Evolutionary conservation across 2,329 filamentous ascomycete genomes (phyloP).

Genomic region (Sclerotiophoma versabilis): DNA sequence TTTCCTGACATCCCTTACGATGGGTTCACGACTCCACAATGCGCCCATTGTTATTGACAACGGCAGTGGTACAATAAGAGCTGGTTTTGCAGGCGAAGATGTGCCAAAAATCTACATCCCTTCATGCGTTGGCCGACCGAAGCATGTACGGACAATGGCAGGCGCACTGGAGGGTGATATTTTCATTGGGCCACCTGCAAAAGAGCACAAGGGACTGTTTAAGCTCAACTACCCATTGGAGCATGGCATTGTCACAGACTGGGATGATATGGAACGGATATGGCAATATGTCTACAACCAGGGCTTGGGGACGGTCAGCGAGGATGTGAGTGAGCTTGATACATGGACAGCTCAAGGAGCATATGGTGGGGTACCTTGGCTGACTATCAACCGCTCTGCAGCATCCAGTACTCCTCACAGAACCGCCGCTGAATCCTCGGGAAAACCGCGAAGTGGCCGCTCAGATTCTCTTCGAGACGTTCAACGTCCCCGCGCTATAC

Average conservation of each 20-base stretch:
- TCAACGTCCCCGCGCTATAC: conserved; percentile 96
- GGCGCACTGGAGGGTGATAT: conserved; percentile 95
- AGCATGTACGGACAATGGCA: conserved; percentile 93
- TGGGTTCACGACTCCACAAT: conserved; percentile 85
- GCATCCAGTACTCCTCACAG: conserved; percentile 95
- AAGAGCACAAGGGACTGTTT: conserved; percentile 87
- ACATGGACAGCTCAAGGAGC: conserved; percentile 8
- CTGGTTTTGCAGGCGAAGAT: conserved; percentile 95
- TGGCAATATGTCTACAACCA: conserved; percentile 98
- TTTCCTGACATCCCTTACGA: conserved; percentile 41
- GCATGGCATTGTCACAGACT: conserved; percentile 98
- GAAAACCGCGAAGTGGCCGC: conserved; percentile 95
- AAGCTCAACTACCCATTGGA: conserved; percentile 97
- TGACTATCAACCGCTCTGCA: conserved; percentile 46
- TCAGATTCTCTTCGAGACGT: conserved; percentile 97
- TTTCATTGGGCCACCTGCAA: conserved; percentile 92
- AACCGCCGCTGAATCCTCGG: conserved; percentile 93
- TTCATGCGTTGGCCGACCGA: conserved; percentile 94
- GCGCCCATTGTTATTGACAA: conserved; percentile 99
- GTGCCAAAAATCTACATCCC: conserved; percentile 96
- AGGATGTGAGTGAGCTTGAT: conserved; percentile 71
- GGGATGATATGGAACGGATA: conserved; percentile 99
- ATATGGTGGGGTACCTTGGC: conserved; percentile 9
- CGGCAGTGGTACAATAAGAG: conserved; percentile 95
- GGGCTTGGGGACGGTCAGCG: conserved; percentile 93